phyloP scores from a whole-genome alignment of 1,284 basidiomycete genomes.

The Fomitopsis betulina region DNA sequence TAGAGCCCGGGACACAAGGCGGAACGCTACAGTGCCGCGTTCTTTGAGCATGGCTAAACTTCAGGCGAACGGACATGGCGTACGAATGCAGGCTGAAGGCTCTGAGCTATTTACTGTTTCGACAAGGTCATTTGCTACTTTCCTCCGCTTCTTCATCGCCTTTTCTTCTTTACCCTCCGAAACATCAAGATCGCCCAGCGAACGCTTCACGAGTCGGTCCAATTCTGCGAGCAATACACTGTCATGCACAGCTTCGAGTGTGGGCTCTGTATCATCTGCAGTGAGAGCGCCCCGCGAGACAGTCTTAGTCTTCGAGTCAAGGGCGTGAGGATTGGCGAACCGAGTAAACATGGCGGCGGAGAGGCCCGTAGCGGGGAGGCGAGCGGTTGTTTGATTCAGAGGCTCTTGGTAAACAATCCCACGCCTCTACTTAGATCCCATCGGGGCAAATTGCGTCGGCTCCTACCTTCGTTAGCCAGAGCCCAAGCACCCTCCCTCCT shows the following conservation, averaged over 20 bases:
- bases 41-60: background rate
- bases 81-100: background rate
- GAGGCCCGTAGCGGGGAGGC: background rate
- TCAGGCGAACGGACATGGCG: background rate
- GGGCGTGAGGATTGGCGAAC: constrained; percentile 26
- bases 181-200: constrained; percentile 16
- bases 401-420: constrained; percentile 14
- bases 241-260: constrained; percentile 3
- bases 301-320: constrained; percentile 14
- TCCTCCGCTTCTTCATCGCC: constrained; percentile 9
- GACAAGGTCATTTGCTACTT: constrained; percentile 3
- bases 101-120: background rate
- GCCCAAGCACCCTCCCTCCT: background rate
- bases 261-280: constrained; percentile 4
- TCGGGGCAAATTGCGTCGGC: background rate
- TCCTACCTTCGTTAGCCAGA: background rate
- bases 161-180: constrained; percentile 4
- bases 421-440: constrained; percentile 5
- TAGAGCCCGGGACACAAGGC: constrained; percentile 25
- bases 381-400: constrained; percentile 14
- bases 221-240: constrained; percentile 18
- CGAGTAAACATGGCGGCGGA: constrained; percentile 17
- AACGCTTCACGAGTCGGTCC: constrained; percentile 24
- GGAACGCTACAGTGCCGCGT: constrained; percentile 22
- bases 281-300: constrained; percentile 26